Conservation (phyloP, 176 grass and related monocot species). For the Oropetium thomaeum region DNA sequence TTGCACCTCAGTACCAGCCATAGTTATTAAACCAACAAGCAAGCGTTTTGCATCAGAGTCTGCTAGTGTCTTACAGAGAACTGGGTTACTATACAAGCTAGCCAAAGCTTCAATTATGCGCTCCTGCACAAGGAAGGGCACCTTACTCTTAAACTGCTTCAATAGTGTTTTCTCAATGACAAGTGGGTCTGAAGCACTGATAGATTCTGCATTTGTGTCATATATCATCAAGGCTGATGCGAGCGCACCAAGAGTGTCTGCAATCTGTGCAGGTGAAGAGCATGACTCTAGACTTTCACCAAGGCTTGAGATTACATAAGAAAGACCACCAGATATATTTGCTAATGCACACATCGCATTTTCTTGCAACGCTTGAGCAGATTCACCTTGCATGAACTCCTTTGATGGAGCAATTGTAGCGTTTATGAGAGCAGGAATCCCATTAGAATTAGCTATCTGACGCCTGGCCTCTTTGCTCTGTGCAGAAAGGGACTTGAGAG, state of each 20-base stretch:
- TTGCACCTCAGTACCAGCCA: slow-evolving; percentile 85
- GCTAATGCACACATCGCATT: slow-evolving; percentile 99
- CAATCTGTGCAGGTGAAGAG: slow-evolving; percentile 87
- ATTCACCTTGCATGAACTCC: slow-evolving; percentile 99
- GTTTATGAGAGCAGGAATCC: slow-evolving; percentile 98
- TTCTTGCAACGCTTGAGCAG: slow-evolving; percentile 96
- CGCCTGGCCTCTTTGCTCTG: slow-evolving; percentile 94
- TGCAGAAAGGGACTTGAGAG: slow-evolving; percentile 90
- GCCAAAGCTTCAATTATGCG: slow-evolving; percentile 99
- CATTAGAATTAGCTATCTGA: slow-evolving; percentile 93
- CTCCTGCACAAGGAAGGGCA: slow-evolving; percentile 85
- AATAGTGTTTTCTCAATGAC: slow-evolving; percentile 88
- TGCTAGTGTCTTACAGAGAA: slow-evolving; percentile 77
- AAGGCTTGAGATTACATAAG: slow-evolving; percentile 96
- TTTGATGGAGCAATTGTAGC: slow-evolving; percentile 99
- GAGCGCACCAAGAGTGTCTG: slow-evolving; percentile 96
- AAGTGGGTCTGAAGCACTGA: slow-evolving; percentile 74
- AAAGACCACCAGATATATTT: slow-evolving; percentile 98
- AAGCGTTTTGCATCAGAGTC: slow-evolving; percentile 91
- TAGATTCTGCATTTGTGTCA: slow-evolving; percentile 85
- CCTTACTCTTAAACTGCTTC: slow-evolving; percentile 91
- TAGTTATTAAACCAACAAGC: slow-evolving; percentile 97
- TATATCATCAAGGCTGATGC: slow-evolving; percentile 99
- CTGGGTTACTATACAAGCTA: slow-evolving; percentile 90
- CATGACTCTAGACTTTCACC: slow-evolving; percentile 98